Evolutionary conservation across 1,139 yeast genomes (phyloP), one percentile per base, ranked within the genome.

Genomic region (Hansenula sp.): DNA sequence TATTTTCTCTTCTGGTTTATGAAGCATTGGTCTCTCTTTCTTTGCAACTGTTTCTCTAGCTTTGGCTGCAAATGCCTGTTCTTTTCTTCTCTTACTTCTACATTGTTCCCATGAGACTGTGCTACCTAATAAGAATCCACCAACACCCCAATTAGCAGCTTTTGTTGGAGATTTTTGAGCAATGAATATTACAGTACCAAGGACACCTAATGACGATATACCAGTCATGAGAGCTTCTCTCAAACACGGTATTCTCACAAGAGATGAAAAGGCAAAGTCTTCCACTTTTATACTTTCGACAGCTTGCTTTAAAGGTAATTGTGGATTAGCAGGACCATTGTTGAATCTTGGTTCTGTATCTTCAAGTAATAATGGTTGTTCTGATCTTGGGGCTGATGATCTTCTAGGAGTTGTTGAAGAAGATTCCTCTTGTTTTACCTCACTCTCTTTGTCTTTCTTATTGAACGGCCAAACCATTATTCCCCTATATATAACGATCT

Each of bases 21-120:
- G 50, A 42, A 59, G 21, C 67, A 62, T 64, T 18, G 66, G 67
- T 43, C 65, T 75, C 44, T 66, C 69, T 47, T 75, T 76, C 2
- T 60, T 66, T 12, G 61, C 61, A 17, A 64, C 65, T 3, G 69
- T 56, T 44, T 73, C 72, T 48, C 75, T 74, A 0, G 92, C 92
- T 53, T 48, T 40, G 12, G 46, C 79, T 48, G 85, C 78, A 47
- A 80, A 77, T 47, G 73, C 72, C 54, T 76, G 69, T 35, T 82
- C 79, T 51, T 75, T 73, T 54, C 83, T 70, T 57, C 95, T 69
- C 41, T 79, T 72, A 38, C 79, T 73, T 44, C 96, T 71, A 60
- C 97, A 90, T 61, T 87, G 95, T 60, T 90, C 96, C 96, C 96
- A 90, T 1, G 95, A 87, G 29, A 86, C 81, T 1, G 85, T 71